phyloP scores from a whole-genome alignment of 768 basidiomycete genomes.

The Brasilioporus rufonigricans region DNA sequence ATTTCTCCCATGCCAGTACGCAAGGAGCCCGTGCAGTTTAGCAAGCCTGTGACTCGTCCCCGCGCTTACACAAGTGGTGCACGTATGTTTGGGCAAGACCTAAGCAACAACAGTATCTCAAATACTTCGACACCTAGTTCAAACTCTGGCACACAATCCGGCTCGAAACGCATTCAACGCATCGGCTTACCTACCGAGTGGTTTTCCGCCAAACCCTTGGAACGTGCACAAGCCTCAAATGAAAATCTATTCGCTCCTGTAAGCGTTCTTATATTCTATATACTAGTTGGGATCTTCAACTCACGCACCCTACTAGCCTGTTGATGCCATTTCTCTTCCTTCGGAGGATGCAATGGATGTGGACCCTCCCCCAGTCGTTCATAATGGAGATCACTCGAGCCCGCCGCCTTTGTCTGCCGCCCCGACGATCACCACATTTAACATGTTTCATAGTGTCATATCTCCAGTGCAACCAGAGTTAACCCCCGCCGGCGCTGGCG shows the following conservation, averaged over 20 bases:
- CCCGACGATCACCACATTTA: slow-evolving; percentile 52
- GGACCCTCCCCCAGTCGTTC: slow-evolving; percentile 51
- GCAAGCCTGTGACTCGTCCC: slow-evolving; percentile 44
- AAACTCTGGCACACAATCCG: slow-evolving; percentile 34
- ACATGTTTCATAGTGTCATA: slow-evolving; percentile 58
- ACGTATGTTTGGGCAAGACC: slow-evolving; percentile 70
- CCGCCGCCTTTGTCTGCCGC: slow-evolving; percentile 47
- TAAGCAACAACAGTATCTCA: slow-evolving; percentile 53
- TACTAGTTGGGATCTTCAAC: neutral
- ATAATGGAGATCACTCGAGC: slow-evolving; percentile 33
- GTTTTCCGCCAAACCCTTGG: slow-evolving; percentile 34
- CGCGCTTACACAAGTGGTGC: slow-evolving; percentile 65
- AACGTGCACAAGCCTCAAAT: slow-evolving; percentile 20
- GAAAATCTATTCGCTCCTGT: slow-evolving; percentile 31
- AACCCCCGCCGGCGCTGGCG: slow-evolving; percentile 34
- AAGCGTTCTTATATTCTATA: slow-evolving; percentile 9
- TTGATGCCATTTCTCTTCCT: slow-evolving; percentile 40
- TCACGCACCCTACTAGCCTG: slow-evolving; percentile 28
- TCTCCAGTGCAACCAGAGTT: slow-evolving; percentile 48
- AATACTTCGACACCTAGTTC: slow-evolving; percentile 32
- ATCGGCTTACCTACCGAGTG: slow-evolving; percentile 64
- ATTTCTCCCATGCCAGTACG: slow-evolving; percentile 63
- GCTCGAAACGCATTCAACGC: slow-evolving; percentile 57
- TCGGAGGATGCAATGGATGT: slow-evolving; percentile 78
- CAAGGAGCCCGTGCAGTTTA: slow-evolving; percentile 29